Base-by-base conservation (phyloP, 352 stramenopile species). In the Albugo laibachii region DNA sequence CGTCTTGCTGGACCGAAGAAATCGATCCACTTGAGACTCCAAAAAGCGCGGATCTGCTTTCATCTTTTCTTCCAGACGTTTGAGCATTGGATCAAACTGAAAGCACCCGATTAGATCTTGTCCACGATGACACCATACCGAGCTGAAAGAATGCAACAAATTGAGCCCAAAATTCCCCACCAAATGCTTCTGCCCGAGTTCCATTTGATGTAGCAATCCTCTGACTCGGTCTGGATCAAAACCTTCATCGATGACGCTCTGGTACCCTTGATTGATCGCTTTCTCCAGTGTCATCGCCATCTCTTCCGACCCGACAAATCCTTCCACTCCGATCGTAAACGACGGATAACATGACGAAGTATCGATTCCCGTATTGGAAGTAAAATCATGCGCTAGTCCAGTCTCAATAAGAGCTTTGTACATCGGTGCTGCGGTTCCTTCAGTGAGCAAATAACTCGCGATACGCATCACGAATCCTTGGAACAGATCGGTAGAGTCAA, bases 101-200 rank as follows among this genome's bases (percentile, higher is more conserved):
- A 89, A 51, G 50, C 76, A 79, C 27, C 66, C 53, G 19, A 84
- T 57, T 2, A 83, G 16, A 40, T 87, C 71, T 31, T 31, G 24
- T 10, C 77, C 74, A 14, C 60, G 56, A 52, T 89, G 74, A 3
- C 64, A 61, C 77, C 77, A 89, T 19, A 74, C 62, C 11, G 67
- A 81, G 51, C 68, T 80, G 11, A 72, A 55, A 1, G 64, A 70
- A 45, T 83, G 74, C 69, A 89, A 73, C 14, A 87, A 51, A 15
- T 75, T 73, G 49, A 89, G 55, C 0, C 77, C 77, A 63, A 89
- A 89, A 48, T 86, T 83, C 41, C 71, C 69, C 0, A 76, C 69
- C 20, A 89, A 74, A 52, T 89, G 74, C 50, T 89, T 89, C n/a
- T 79, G 57, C 51, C 68, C 82, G 46, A 89, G 54, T 51, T 89